A percentile compares a stretch with the other conserved stretches of the same genome.
phyloP scores from a whole-genome alignment of 2,329 filamentous ascomycete species.

The Dactylellina leptospora region DNA sequence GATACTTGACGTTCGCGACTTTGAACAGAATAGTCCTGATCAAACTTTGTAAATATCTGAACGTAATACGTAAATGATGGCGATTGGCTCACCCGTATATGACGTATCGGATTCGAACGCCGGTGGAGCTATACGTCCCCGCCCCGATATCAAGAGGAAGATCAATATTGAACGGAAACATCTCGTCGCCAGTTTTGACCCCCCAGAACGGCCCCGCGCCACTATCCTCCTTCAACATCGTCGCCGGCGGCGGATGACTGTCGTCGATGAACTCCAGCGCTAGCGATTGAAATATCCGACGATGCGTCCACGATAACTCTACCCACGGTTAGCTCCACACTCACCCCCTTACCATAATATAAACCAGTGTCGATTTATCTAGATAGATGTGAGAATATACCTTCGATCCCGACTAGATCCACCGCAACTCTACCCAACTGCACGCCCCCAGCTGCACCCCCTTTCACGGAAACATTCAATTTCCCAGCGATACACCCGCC shows the following conservation, averaged over 20 bases:
- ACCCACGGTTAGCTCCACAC: conserved; percentile 9
- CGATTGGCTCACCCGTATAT: conserved; percentile 54
- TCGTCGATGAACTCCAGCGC: conserved; percentile 56
- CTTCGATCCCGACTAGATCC: conserved; percentile 56
- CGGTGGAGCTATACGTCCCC: conserved; percentile 55
- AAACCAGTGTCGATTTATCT: too few species aligned
- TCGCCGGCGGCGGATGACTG: conserved; percentile 54
- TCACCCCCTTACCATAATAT: not conserved
- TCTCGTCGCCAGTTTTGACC: conserved; percentile 54
- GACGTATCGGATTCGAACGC: conserved; percentile 56
- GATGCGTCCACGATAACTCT: conserved; percentile 55
- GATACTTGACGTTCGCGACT: conserved; percentile 54
- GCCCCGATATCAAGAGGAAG: conserved; percentile 56
- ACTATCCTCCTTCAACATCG: conserved; percentile 53
- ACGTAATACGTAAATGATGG: conserved; percentile 17
- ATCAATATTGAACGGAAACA: conserved; percentile 55
- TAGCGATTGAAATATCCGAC: conserved; percentile 55
- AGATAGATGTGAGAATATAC: conserved; percentile 27
- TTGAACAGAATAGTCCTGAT: conserved; percentile 55
- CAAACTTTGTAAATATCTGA: not conserved
- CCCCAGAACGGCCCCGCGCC: conserved; percentile 55
- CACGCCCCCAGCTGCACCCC: conserved; percentile 53
- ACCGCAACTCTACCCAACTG: conserved; percentile 56
- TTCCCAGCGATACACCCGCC: conserved; percentile 56
- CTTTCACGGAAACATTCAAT: conserved; percentile 55